These are phyloP conservation scores for Cymbidium sinense DNA, from an alignment of 106 monocot genomes.

Conservation along the genomic window DNA sequence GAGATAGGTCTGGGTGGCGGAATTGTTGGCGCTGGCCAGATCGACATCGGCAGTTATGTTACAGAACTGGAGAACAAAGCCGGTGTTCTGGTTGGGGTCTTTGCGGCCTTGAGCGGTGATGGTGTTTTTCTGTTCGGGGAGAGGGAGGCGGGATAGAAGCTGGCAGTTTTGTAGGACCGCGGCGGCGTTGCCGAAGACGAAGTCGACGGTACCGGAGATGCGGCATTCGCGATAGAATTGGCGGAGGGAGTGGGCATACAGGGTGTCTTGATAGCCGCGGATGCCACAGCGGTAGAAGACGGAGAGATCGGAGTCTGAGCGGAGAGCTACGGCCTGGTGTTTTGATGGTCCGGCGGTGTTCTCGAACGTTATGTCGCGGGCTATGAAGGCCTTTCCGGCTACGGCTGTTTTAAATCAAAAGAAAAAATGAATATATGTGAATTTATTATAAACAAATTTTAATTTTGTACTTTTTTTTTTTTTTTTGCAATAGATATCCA, in stretches of 20 bases:
- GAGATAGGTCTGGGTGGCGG: constrained; percentile 35
- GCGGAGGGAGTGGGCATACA: constrained; percentile 78
- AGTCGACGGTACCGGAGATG: constrained; percentile 70
- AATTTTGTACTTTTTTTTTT: too few relatives aligned
- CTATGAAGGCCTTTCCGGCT: constrained; percentile 61
- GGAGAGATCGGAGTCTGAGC: constrained; percentile 73
- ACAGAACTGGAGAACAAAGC: constrained; percentile 68
- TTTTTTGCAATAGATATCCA: too few relatives aligned
- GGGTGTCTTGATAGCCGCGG: constrained; percentile 72
- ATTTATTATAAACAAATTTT: too few relatives aligned
- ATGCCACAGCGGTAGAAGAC: constrained; percentile 53
- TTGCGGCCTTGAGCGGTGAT: constrained; percentile 78
- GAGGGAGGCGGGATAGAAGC: constrained; percentile 39
- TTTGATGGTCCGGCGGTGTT: constrained; percentile 79
- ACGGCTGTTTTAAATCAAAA: too few relatives aligned
- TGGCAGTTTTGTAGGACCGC: constrained; percentile 69
- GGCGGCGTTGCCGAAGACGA: constrained; percentile 77
- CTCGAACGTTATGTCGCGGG: constrained; percentile 67
- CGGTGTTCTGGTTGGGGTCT: constrained; percentile 68
- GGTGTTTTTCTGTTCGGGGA: constrained; percentile 71
- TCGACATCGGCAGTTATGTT: constrained; percentile 45
- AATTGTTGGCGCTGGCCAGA: constrained; percentile 10
- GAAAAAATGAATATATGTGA: too few relatives aligned
- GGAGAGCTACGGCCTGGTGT: constrained; percentile 85
- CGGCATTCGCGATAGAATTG: constrained; percentile 82